These are phyloP conservation scores for Ophiocordyceps camponoti-floridani DNA, from an alignment of 2,329 filamentous ascomycete species.

Conservation along the genomic window DNA sequence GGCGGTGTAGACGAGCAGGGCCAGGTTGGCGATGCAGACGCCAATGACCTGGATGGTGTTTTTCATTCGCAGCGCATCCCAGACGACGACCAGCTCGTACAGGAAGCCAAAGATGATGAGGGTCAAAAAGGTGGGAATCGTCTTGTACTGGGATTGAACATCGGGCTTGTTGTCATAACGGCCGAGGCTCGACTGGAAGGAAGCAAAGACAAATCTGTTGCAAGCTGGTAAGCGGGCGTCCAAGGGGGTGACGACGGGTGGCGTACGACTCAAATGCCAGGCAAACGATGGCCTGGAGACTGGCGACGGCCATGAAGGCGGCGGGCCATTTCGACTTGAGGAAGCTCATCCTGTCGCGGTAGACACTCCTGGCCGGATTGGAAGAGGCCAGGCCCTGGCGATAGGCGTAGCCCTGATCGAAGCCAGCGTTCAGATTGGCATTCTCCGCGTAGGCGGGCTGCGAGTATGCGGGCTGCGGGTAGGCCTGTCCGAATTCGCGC, in stretches of 20 bases:
- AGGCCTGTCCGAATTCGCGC: slow-evolving; percentile 15
- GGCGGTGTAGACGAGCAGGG: slow-evolving; percentile 78
- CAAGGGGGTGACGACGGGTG: not conserved
- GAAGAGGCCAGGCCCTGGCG: slow-evolving; percentile 18
- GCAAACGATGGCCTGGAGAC: slow-evolving; percentile 62
- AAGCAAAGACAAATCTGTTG: slow-evolving; percentile 68
- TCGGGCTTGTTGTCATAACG: slow-evolving; percentile 18
- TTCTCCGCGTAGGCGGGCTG: slow-evolving; percentile 10
- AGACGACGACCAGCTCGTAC: slow-evolving; percentile 77
- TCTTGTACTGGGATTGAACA: slow-evolving; percentile 36
- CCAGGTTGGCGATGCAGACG: slow-evolving; percentile 80
- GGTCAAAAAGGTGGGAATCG: slow-evolving; percentile 88
- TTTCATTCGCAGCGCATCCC: slow-evolving; percentile 83
- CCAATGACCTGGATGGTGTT: slow-evolving; percentile 99
- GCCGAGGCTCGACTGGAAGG: slow-evolving; percentile 51
- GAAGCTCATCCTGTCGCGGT: slow-evolving; percentile 39
- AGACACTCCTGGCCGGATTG: slow-evolving; percentile 12
- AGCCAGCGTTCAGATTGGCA: slow-evolving; percentile 11
- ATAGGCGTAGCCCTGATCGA: slow-evolving; percentile 18
- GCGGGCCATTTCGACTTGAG: slow-evolving; percentile 80
- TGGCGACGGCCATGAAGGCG: slow-evolving; percentile 57
- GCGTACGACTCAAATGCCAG: slow-evolving; percentile 76
- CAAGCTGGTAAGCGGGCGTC: slow-evolving; percentile 4
- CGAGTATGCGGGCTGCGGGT: slow-evolving; percentile 12
- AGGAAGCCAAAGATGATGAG: slow-evolving; percentile 96